Percentiles rank a stretch among this genome's conserved stretches.
Evolutionary conservation across 2,329 filamentous ascomycete genomes (phyloP).

Genomic region (Nemania sp.): DNA sequence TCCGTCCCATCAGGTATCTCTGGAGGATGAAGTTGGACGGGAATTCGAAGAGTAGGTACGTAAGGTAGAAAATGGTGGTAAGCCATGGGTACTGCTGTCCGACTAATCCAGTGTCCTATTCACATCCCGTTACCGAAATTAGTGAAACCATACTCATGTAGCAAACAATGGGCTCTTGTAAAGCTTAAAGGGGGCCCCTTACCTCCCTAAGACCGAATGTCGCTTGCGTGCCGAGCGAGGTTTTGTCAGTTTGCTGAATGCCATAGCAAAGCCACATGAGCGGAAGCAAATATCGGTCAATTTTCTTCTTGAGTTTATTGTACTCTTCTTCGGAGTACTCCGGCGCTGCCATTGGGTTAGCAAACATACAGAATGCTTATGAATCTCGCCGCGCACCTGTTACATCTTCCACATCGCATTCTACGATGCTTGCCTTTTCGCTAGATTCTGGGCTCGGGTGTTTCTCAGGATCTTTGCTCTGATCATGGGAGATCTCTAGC

Average conservation of each 20-base stretch:
- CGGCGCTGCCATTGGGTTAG: conserved; percentile 18
- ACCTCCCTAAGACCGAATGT: conserved; percentile 54
- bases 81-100: conserved; percentile 54
- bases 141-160: conserved; percentile 11
- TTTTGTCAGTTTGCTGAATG: conserved; percentile 63
- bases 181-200: conserved; percentile 1
- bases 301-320: conserved; percentile 55
- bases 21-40: conserved; percentile 51
- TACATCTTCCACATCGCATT: conserved; percentile 40
- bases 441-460: conserved; percentile 34
- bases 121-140: neutral
- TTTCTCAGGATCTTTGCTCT: conserved; percentile 42
- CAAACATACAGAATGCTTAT: neutral
- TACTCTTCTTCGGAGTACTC: conserved; percentile 55
- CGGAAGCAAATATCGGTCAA: conserved; percentile 59
- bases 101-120: conserved; percentile 48
- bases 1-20: conserved; percentile 50
- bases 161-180: neutral
- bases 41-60: conserved; percentile 51
- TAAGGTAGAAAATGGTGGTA: conserved; percentile 51
- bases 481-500: conserved; percentile 31
- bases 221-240: conserved; percentile 55
- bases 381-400: conserved; percentile 34
- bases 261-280: conserved; percentile 63
- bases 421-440: conserved; percentile 43